Percentiles rank a stretch among this genome's conserved stretches.
phyloP scores from a whole-genome alignment of 1,284 basidiomycete genomes.

The Pyrrhoderma lamaoense region DNA sequence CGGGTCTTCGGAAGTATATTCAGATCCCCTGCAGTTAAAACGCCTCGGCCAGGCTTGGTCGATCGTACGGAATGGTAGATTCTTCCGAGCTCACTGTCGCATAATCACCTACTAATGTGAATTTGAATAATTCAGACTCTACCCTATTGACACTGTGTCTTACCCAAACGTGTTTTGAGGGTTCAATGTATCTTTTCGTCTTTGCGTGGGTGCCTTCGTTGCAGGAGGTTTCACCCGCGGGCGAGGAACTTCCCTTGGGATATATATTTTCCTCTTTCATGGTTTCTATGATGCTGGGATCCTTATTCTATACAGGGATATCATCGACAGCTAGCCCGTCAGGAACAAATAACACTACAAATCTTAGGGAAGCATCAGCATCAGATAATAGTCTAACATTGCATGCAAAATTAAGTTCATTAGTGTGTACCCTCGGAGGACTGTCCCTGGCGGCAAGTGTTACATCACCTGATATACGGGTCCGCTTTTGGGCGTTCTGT shows the following conservation, averaged over 20 bases:
- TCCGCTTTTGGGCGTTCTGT: conserved; percentile 68
- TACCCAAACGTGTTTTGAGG: conserved; percentile 72
- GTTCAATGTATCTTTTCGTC: conserved; percentile 77
- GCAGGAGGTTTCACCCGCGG: conserved; percentile 45
- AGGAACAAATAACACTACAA: background rate
- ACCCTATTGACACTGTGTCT: conserved; percentile 60
- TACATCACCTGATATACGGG: conserved; percentile 37
- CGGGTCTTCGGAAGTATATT: conserved; percentile 27
- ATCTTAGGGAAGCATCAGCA: conserved; percentile 6
- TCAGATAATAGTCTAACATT: conserved; percentile 32
- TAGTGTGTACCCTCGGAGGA: conserved; percentile 52
- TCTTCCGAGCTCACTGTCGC: conserved; percentile 5
- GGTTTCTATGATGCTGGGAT: conserved; percentile 74
- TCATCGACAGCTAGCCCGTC: conserved; percentile 20
- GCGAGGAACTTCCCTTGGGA: conserved; percentile 50
- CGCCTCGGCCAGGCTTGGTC: conserved; percentile 51
- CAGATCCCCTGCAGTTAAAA: conserved; percentile 43
- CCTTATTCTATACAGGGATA: conserved; percentile 46
- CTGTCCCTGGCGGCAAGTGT: conserved; percentile 50
- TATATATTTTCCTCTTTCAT: conserved; percentile 75
- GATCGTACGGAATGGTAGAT: conserved; percentile 47
- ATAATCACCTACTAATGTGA: background rate
- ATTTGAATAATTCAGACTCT: conserved; percentile 37
- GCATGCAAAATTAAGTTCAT: conserved; percentile 60
- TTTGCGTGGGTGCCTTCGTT: conserved; percentile 73